Evolutionary conservation across 2,329 filamentous ascomycete genomes (phyloP).

Genomic region (Zymoseptoria brevis): DNA sequence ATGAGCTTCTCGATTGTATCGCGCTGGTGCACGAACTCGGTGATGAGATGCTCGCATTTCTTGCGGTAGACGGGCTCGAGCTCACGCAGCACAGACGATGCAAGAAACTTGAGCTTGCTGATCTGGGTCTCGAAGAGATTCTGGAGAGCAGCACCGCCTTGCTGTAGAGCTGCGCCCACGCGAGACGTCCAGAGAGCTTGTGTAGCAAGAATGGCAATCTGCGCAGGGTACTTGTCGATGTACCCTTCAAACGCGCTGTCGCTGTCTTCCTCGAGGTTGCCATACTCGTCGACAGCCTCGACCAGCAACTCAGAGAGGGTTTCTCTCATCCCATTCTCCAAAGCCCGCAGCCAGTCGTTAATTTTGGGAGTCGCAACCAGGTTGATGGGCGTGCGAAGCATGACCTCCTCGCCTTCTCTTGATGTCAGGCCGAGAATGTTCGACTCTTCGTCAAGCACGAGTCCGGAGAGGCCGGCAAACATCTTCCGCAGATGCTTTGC

Average conservation of each 20-base stretch:
- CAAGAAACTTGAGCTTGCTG: slow-evolving; percentile 74
- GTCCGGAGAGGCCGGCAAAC: slow-evolving; percentile 91
- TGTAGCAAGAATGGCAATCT: slow-evolving; percentile 89
- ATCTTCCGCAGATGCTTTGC: slow-evolving; percentile 99
- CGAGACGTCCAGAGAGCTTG: slow-evolving; percentile 90
- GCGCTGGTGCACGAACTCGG: slow-evolving; percentile 95
- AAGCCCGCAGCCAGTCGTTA: slow-evolving; percentile 94
- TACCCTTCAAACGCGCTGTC: slow-evolving; percentile 65
- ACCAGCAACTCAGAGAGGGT: slow-evolving; percentile 84
- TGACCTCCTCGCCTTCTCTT: slow-evolving; percentile 85
- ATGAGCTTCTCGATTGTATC: slow-evolving; percentile 86
- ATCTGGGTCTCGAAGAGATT: slow-evolving; percentile 74
- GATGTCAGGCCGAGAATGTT: slow-evolving; percentile 89
- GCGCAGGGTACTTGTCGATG: slow-evolving; percentile 76
- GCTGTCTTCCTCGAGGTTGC: slow-evolving; percentile 61
- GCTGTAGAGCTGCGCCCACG: slow-evolving; percentile 68
- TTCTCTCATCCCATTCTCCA: slow-evolving; percentile 89
- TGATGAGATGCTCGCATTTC: slow-evolving; percentile 98
- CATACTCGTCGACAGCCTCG: slow-evolving; percentile 78
- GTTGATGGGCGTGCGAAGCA: slow-evolving; percentile 83
- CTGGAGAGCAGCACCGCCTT: slow-evolving; percentile 62
- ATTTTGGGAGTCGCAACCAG: slow-evolving; percentile 90
- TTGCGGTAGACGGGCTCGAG: slow-evolving; percentile 80
- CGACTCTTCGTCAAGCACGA: slow-evolving; percentile 83
- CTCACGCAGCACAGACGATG: slow-evolving; percentile 81